These are phyloP conservation scores for Leccinum longicurvipes DNA, from an alignment of 768 basidiomycete species.

Conservation along the genomic window DNA sequence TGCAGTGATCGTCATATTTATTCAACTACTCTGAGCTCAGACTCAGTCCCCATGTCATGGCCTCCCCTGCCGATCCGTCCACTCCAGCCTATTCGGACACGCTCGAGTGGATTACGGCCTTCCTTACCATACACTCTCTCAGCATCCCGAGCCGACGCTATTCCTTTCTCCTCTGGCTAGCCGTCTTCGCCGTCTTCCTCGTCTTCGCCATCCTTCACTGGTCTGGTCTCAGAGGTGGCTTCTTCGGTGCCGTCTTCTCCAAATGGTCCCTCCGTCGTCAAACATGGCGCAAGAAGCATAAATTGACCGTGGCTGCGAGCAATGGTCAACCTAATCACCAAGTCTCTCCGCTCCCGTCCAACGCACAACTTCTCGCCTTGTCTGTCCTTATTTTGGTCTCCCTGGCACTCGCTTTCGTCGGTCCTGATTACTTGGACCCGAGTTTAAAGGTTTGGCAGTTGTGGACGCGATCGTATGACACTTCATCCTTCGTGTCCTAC, in stretches of 20 bases:
- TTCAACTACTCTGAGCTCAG: not conserved
- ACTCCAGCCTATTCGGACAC: conserved; percentile 44
- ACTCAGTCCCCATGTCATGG: conserved; percentile 25
- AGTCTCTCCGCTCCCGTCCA: conserved; percentile 53
- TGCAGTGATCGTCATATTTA: not conserved
- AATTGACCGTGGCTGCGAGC: conserved; percentile 31
- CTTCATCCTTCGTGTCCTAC: conserved; percentile 35
- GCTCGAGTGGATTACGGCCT: conserved; percentile 53
- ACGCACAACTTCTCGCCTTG: conserved; percentile 57
- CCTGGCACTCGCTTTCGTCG: conserved; percentile 50
- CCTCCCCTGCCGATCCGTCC: conserved; percentile 29
- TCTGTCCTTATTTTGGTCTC: conserved; percentile 41
- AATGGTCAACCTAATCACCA: conserved; percentile 36
- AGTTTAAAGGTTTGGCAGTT: conserved; percentile 44
- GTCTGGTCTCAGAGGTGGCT: conserved; percentile 39
- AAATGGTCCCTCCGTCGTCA: conserved; percentile 57
- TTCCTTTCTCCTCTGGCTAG: conserved; percentile 59
- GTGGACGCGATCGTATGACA: conserved; percentile 23
- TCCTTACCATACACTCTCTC: conserved; percentile 54
- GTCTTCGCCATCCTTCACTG: conserved; percentile 41
- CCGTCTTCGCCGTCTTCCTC: conserved; percentile 41
- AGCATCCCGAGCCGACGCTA: conserved; percentile 52
- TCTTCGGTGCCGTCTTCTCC: conserved; percentile 50
- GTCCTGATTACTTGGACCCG: conserved; percentile 68
- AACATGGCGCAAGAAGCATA: conserved; percentile 53